Evolutionary conservation across 2,329 filamentous ascomycete species (phyloP).

Genomic region (Triangularia verruculosa): DNA sequence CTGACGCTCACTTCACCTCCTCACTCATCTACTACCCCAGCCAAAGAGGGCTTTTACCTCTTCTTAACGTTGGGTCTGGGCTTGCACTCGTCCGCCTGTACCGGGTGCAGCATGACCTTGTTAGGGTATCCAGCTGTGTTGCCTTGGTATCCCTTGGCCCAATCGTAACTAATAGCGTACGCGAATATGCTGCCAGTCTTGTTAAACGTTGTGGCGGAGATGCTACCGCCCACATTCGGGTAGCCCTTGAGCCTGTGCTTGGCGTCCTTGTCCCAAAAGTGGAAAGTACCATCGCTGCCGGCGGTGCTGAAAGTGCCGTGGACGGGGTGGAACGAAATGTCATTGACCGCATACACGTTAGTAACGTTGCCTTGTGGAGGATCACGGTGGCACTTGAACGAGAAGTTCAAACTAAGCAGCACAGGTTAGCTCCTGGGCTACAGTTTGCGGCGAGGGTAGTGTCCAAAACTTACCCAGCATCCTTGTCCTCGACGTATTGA

Average conservation of each 20-base stretch:
- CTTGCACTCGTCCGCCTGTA: slow-evolving; percentile 62
- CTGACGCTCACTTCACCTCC: neutral
- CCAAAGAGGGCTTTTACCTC: slow-evolving; percentile 42
- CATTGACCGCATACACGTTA: slow-evolving; percentile 93
- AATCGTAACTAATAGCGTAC: slow-evolving; percentile 93
- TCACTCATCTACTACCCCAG: neutral
- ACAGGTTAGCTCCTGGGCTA: slow-evolving; percentile 11
- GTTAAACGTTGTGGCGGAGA: slow-evolving; percentile 90
- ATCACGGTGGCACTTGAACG: slow-evolving; percentile 97
- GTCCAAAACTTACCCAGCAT: slow-evolving; percentile 57
- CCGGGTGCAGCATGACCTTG: slow-evolving; percentile 83
- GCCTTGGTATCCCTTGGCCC: slow-evolving; percentile 89
- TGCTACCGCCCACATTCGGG: slow-evolving; percentile 77
- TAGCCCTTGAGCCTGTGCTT: slow-evolving; percentile 90
- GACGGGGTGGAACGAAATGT: slow-evolving; percentile 94
- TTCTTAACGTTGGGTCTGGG: slow-evolving; percentile 59
- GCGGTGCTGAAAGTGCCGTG: slow-evolving; percentile 99
- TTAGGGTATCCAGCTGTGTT: slow-evolving; percentile 73
- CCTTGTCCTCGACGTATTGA: slow-evolving; percentile 97
- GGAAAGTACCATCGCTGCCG: slow-evolving; percentile 92
- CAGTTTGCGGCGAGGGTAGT: neutral
- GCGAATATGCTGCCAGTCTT: slow-evolving; percentile 79
- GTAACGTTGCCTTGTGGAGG: slow-evolving; percentile 70
- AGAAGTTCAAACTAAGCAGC: slow-evolving; percentile 75
- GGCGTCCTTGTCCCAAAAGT: slow-evolving; percentile 92